A percentile compares a stretch with the other conserved stretches of the same genome.
Evolutionary conservation across 2,329 filamentous ascomycete genomes (phyloP).

Genomic region (Lasiodiplodia sp.): DNA sequence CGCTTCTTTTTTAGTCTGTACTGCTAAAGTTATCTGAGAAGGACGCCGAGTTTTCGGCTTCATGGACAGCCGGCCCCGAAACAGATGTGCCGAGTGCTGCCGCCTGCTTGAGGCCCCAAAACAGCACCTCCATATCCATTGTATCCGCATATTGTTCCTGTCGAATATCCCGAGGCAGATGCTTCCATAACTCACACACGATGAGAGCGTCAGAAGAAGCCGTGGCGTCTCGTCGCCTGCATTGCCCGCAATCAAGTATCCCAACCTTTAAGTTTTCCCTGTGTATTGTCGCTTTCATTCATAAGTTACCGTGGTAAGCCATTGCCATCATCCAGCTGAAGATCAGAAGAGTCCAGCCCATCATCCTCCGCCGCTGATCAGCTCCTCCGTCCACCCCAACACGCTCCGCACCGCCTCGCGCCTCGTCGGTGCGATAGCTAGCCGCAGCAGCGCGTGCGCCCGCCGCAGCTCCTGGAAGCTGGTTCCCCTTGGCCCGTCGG

Average conservation of each 20-base stretch:
- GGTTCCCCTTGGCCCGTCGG: background rate
- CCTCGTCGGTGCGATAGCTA: constrained; percentile 1
- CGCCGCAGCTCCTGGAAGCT: background rate
- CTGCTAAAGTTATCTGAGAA: background rate
- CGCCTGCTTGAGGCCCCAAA: background rate
- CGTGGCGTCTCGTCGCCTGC: too few species aligned
- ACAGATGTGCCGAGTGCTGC: background rate
- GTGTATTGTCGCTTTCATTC: too few species aligned
- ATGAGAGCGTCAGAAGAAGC: too few species aligned
- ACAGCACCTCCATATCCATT: too few species aligned
- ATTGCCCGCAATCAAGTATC: too few species aligned
- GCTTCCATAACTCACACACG: too few species aligned
- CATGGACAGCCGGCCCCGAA: too few species aligned
- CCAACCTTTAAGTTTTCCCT: too few species aligned
- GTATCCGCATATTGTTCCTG: too few species aligned
- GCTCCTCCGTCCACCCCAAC: constrained; percentile 3
- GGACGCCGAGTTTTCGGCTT: background rate
- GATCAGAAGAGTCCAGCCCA: background rate
- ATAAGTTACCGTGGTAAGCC: too few species aligned
- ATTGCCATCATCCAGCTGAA: too few species aligned
- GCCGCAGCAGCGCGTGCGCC: constrained; percentile 14
- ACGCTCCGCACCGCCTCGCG: constrained; percentile 1
- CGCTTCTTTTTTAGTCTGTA: background rate
- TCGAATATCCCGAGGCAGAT: too few species aligned
- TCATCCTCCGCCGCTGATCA: background rate